phyloP scores from a whole-genome alignment of 1,284 basidiomycete genomes.

The Apiotrichum gracile region DNA sequence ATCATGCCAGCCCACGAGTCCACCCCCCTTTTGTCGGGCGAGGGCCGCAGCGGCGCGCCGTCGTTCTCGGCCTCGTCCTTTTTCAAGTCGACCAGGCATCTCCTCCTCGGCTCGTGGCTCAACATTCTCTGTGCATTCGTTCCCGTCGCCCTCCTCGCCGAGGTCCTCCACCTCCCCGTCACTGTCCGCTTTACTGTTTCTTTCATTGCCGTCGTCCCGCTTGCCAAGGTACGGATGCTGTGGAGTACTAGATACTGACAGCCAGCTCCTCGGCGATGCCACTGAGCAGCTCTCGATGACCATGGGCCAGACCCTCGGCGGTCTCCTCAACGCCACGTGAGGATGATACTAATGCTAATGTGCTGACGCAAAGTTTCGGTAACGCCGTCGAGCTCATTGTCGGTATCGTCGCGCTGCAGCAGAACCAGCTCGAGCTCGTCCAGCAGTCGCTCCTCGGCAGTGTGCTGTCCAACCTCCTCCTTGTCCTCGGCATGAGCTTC shows the following conservation, averaged over 20 bases:
- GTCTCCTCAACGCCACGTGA: slow-evolving; percentile 77
- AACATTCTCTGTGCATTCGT: slow-evolving; percentile 73
- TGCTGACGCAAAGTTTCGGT: slow-evolving; percentile 37
- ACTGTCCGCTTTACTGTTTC: slow-evolving; percentile 73
- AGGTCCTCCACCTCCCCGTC: slow-evolving; percentile 60
- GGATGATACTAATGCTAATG: slow-evolving; percentile 5
- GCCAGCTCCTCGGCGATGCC: slow-evolving; percentile 60
- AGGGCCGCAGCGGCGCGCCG: neutral
- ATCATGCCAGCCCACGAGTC: slow-evolving; percentile 21
- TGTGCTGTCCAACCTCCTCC: slow-evolving; percentile 79
- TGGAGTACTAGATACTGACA: too few relatives aligned
- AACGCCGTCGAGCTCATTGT: slow-evolving; percentile 66
- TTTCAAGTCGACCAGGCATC: slow-evolving; percentile 57
- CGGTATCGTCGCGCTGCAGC: slow-evolving; percentile 69
- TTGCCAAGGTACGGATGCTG: slow-evolving; percentile 56
- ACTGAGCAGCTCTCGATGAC: slow-evolving; percentile 78
- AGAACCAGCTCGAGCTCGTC: slow-evolving; percentile 80
- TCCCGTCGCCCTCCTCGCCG: slow-evolving; percentile 58
- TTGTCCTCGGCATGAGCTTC: slow-evolving; percentile 84
- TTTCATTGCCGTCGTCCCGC: slow-evolving; percentile 80
- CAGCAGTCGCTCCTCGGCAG: slow-evolving; percentile 62
- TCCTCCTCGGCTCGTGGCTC: slow-evolving; percentile 63
- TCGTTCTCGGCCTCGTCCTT: slow-evolving; percentile 22
- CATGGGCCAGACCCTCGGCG: slow-evolving; percentile 74
- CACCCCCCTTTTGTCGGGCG: slow-evolving; percentile 15